Conservation (phyloP, 768 basidiomycete genomes). For the Lentinus tigrinus region DNA sequence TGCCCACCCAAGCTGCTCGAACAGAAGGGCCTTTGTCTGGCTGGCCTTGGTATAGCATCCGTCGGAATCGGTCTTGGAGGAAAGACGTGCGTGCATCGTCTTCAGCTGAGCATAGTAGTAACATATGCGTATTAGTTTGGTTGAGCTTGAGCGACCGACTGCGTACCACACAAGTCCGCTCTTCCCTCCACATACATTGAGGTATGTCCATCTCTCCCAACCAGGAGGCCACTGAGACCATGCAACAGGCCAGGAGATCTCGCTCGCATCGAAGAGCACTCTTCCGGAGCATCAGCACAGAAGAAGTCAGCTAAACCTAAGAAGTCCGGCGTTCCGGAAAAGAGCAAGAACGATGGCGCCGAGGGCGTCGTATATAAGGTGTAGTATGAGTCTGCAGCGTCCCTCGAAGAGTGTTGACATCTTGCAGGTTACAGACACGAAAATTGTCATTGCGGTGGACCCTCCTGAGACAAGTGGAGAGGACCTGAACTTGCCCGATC, state of each 20-base stretch:
- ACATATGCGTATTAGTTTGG: constrained; percentile 48
- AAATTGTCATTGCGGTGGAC: constrained; percentile 80
- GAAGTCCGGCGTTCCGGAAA: constrained; percentile 38
- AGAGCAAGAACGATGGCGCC: constrained; percentile 37
- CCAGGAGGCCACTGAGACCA: background rate
- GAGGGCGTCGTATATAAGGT: constrained; percentile 92
- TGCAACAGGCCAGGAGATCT: constrained; percentile 77
- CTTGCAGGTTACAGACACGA: constrained; percentile 71
- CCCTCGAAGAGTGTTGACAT: background rate
- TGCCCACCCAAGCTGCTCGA: constrained; percentile 86
- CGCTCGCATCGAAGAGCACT: constrained; percentile 78
- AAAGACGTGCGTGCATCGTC: constrained; percentile 61
- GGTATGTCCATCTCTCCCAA: constrained; percentile 39
- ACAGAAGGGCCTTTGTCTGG: constrained; percentile 79
- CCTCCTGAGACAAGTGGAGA: constrained; percentile 54
- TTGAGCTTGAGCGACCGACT: constrained; percentile 81
- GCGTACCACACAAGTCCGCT: constrained; percentile 70
- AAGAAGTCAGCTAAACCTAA: constrained; percentile 45
- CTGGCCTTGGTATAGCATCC: constrained; percentile 65
- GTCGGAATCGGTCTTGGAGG: constrained; percentile 89
- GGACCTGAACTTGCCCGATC: constrained; percentile 80
- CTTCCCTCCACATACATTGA: constrained; percentile 87
- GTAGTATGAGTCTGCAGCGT: background rate
- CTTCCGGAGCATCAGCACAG: constrained; percentile 36
- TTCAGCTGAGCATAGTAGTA: background rate